Evolutionary conservation across 257 asterid species (phyloP).

Genomic region (Solanum raphanifolium): DNA sequence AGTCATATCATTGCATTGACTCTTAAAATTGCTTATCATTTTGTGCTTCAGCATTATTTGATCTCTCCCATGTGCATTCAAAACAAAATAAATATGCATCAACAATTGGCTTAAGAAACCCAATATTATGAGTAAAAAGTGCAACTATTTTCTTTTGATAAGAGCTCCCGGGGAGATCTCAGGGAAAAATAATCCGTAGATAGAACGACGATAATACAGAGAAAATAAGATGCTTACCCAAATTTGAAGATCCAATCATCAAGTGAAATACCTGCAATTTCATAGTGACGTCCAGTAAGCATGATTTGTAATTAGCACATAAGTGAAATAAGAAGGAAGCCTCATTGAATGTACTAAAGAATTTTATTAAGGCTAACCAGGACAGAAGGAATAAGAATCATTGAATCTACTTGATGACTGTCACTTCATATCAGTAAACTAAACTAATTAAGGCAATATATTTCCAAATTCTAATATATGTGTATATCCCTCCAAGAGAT

Average conservation of each 20-base stretch:
- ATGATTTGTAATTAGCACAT: not conserved
- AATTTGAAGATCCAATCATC: conserved; percentile 78
- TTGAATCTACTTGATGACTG: not conserved
- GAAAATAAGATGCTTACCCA: conserved; percentile 47
- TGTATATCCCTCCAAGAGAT: not conserved
- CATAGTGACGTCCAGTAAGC: conserved; percentile 3
- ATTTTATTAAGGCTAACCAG: not conserved
- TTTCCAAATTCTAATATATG: not conserved
- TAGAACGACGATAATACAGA: not conserved
- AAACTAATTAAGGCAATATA: not conserved
- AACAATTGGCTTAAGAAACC: not conserved
- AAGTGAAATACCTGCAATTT: conserved; percentile 86
- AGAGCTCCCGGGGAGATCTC: not conserved
- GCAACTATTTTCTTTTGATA: not conserved
- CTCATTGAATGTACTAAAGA: not conserved
- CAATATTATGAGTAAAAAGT: not conserved
- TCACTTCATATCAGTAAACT: not conserved
- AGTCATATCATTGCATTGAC: not conserved
- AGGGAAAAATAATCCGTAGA: not conserved
- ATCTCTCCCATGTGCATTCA: not conserved
- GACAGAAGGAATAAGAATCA: not conserved
- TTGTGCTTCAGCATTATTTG: not conserved
- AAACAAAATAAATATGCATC: not conserved
- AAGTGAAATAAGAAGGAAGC: not conserved
- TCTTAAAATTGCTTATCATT: not conserved